phyloP scores from a whole-genome alignment of 139 green algal species.

The Parachlorella kessleri region DNA sequence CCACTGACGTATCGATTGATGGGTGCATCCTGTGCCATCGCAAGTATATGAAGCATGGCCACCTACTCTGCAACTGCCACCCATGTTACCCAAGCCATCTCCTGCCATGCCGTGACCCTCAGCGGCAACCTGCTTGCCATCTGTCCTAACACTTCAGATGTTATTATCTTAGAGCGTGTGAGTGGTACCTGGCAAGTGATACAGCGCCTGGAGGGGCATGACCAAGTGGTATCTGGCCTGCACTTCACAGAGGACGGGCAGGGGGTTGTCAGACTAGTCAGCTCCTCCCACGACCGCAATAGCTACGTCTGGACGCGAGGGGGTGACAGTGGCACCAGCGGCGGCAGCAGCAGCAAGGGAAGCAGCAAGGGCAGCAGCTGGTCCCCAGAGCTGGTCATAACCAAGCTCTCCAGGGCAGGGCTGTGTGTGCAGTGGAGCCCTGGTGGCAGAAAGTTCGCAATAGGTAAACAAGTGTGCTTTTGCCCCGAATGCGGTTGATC shows the following conservation, averaged over 20 bases:
- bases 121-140: not conserved
- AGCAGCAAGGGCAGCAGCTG: not conserved
- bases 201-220: not conserved
- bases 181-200: not conserved
- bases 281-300: slow-evolving; percentile 19
- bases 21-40: no score
- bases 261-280: not conserved
- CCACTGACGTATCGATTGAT: no score
- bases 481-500: no score
- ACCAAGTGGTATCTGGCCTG: not conserved
- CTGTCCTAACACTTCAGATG: not conserved
- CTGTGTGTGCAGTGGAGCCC: slow-evolving; percentile 4
- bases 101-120: not conserved
- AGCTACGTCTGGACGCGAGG: slow-evolving; percentile 13
- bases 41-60: no score
- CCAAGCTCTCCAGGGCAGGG: slow-evolving; percentile 7
- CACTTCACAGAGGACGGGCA: not conserved
- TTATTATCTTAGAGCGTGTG: not conserved
- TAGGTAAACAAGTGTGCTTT: no score
- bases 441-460: slow-evolving; percentile 10
- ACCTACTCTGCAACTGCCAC: not conserved
- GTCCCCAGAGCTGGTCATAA: slow-evolving; percentile 23
- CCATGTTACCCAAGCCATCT: not conserved
- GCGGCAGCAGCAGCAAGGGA: not conserved
- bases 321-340: not conserved